Percentiles rank a stretch among this genome's conserved stretches.
Evolutionary conservation across 441 rosid species (phyloP).

Genomic region (Geranium incanum): DNA sequence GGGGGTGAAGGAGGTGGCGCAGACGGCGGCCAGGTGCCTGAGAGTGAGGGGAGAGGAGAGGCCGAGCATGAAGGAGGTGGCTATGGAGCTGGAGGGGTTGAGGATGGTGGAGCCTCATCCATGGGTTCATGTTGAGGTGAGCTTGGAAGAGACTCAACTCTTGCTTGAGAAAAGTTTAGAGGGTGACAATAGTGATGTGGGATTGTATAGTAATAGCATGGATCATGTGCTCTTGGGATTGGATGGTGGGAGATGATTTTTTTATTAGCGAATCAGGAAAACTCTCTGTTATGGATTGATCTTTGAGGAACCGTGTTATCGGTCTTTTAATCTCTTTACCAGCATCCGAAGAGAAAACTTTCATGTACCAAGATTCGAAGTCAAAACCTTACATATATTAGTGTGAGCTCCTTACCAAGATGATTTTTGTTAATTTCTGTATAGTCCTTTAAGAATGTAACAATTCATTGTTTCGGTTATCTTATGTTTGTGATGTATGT

Average conservation of each 20-base stretch:
- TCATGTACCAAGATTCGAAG: no score
- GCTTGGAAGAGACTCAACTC: constrained; percentile 4
- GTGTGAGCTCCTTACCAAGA: neutral
- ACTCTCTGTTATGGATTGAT: neutral
- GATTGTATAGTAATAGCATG: neutral
- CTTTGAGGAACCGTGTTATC: no score
- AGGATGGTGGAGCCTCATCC: constrained; percentile 10
- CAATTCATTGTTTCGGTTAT: no score
- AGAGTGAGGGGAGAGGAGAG: constrained; percentile 16
- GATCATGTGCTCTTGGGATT: neutral
- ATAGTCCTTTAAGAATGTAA: no score
- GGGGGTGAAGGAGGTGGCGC: neutral
- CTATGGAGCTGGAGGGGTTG: constrained; percentile 17
- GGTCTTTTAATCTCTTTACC: no score
- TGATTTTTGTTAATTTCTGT: neutral
- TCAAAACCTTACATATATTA: no score
- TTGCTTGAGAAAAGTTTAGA: neutral
- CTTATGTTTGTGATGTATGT: no score
- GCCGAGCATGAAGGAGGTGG: constrained; percentile 18
- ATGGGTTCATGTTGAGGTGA: constrained; percentile 6
- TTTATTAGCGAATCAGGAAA: no score
- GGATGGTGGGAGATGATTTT: constrained; percentile 5
- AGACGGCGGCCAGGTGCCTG: constrained; percentile 13
- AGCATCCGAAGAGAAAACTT: no score
- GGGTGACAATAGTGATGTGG: neutral